These are phyloP conservation scores for Pseudognaphalium luteoalbum DNA, from an alignment of 129 eudicot genomes.

Conservation along the genomic window DNA sequence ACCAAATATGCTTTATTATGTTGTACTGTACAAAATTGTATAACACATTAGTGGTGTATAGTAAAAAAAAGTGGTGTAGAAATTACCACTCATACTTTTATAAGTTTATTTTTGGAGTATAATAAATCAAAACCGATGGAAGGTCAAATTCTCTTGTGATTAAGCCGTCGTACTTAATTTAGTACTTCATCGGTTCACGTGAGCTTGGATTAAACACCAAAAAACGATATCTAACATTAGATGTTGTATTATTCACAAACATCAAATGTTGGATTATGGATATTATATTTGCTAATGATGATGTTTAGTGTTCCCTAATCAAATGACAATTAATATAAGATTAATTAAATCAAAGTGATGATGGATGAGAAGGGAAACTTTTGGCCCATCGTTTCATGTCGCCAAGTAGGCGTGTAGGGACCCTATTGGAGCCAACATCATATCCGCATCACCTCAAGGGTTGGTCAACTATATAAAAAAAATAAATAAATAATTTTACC, in stretches of 20 bases:
- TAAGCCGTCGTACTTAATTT: background rate
- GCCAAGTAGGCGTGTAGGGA: slow-evolving; percentile 41
- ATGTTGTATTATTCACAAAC: slow-evolving; percentile 15
- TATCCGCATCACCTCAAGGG: slow-evolving; percentile 39
- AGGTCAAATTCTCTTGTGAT: slow-evolving; percentile 1
- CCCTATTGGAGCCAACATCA: slow-evolving; percentile 36
- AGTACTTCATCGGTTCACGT: background rate
- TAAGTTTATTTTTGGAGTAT: no score
- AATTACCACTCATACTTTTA: no score
- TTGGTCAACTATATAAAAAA: slow-evolving; percentile 18
- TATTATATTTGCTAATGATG: slow-evolving; percentile 14
- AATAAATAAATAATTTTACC: background rate
- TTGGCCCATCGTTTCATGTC: slow-evolving; percentile 74
- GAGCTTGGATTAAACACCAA: slow-evolving; percentile 14
- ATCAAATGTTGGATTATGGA: slow-evolving; percentile 8
- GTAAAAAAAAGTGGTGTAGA: no score
- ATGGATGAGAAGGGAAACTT: slow-evolving; percentile 39
- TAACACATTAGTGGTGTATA: no score
- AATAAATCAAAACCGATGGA: no score
- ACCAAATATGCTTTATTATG: no score
- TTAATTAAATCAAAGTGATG: slow-evolving; percentile 7
- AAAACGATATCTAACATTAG: slow-evolving; percentile 26
- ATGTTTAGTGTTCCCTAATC: slow-evolving; percentile 48
- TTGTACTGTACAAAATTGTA: no score
- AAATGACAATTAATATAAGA: slow-evolving; percentile 24